Evolutionary conservation across 1,139 yeast species (phyloP), one percentile per base, ranked within the genome.

Genomic region (Candida freyschussii): DNA sequence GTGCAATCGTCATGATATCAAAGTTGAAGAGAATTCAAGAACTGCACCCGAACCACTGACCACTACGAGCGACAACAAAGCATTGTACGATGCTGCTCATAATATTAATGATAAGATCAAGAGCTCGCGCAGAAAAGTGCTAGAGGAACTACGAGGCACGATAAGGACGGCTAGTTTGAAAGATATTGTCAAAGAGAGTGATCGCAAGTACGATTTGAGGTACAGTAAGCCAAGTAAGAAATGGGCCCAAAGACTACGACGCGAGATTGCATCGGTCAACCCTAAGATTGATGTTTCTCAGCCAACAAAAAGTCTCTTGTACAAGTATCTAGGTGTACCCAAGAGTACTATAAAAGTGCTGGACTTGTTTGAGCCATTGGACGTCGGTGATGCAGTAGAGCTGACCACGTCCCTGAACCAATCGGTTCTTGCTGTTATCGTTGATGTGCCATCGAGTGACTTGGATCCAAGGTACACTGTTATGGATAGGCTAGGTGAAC

Each of bases 401-500:
- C 46, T 68, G 14, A 56, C 58, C 4, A 45, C 48, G 0, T 42
- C 55, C 9, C 47, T 61, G 31, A 56, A 55, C 31, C 55, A 56
- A 13, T 52, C 59, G 7, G 63, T 60, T 27, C 45, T 71, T 13
- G 61, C 65, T 5, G 70, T 69, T 35, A 58, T 72, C 28, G 63
- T 64, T 1, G 62, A 60, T 25, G 48, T 68, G n/a, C 77, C 77
- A 0, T 36, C 45, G 4, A 45, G 55, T 6, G 46, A 58, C 2
- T 56, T 53, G 20, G 75, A 70, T 40, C 68, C 72, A 13, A 54
- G 75, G 21, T 80, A 72, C 45, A 70, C 82, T 0, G 67, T 75
- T 39, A 60, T 77, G 30, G 69, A 71, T 37, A 63, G 67, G 25
- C 69, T 68, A 38, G 91, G 93, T 5, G 73, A 67, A 29, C 57